A percentile compares a stretch with the other conserved stretches of the same genome.
phyloP scores from a whole-genome alignment of 345 rosid species.

The Turritis glabra region DNA sequence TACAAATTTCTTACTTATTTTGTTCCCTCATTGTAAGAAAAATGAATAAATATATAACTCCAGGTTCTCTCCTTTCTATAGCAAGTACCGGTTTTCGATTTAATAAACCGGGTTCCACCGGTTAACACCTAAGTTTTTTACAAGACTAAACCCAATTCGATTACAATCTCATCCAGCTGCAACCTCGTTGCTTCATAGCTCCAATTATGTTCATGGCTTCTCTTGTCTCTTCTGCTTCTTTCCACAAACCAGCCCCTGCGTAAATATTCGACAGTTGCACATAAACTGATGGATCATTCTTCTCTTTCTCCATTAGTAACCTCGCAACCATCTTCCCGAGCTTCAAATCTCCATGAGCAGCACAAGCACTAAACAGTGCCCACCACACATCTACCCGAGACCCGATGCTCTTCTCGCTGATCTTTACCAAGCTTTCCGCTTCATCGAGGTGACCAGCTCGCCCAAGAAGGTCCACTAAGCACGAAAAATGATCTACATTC shows the following conservation, averaged over 20 bases:
- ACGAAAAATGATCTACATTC: constrained; percentile 64
- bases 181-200: constrained; percentile 57
- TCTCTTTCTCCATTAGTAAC: constrained; percentile 57
- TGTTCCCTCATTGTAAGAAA: too few species aligned
- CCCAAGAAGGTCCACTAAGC: constrained; percentile 73
- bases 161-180: constrained; percentile 62
- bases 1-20: too few species aligned
- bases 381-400: constrained; percentile 50
- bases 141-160: neutral
- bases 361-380: constrained; percentile 79
- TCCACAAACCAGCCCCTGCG: constrained; percentile 79
- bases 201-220: constrained; percentile 45
- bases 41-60: neutral
- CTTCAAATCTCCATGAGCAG: constrained; percentile 65
- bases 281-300: constrained; percentile 52
- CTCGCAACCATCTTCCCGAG: constrained; percentile 57
- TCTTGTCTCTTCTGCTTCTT: constrained; percentile 66
- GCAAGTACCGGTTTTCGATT: neutral
- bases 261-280: constrained; percentile 71
- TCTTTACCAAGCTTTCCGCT: constrained; percentile 46
- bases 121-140: too few species aligned
- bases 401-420: constrained; percentile 40
- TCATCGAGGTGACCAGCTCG: constrained; percentile 77
- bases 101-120: neutral
- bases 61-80: too few species aligned